phyloP scores from a whole-genome alignment of 2,329 filamentous ascomycete species.

The Xylaria sp. region DNA sequence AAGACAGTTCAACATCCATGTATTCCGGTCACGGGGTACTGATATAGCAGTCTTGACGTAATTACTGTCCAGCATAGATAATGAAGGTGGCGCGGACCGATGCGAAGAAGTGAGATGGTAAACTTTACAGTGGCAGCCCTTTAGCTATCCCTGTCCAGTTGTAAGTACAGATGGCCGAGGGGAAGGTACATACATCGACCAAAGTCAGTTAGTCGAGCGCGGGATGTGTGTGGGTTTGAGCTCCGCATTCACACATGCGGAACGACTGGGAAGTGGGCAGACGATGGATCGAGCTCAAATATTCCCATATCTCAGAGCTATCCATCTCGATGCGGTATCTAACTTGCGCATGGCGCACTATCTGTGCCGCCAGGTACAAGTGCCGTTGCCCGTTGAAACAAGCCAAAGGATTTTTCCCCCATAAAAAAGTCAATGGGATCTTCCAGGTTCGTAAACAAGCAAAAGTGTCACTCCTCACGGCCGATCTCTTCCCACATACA shows the following conservation, averaged over 20 bases:
- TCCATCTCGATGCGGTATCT: too few relatives aligned
- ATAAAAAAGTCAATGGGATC: conserved; percentile 1
- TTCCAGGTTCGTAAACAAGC: not conserved
- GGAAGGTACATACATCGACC: conserved; percentile 15
- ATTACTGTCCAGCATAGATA: not conserved
- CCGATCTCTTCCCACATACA: conserved; percentile 10
- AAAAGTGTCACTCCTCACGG: not conserved
- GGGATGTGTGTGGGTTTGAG: conserved; percentile 14
- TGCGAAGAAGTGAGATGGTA: not conserved
- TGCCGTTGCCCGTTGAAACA: conserved; percentile 1
- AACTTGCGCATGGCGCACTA: not conserved
- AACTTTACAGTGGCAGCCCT: not conserved
- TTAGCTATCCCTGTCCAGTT: not conserved
- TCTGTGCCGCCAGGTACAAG: conserved; percentile 21
- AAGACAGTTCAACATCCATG: not conserved
- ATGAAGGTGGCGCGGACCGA: not conserved
- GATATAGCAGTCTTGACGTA: not conserved
- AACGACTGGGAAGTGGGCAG: conserved; percentile 11
- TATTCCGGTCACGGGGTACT: not conserved
- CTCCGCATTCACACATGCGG: conserved; percentile 24
- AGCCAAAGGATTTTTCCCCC: not conserved
- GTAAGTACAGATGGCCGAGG: conserved; percentile 16
- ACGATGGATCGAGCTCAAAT: conserved; percentile 11
- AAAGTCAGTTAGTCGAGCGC: conserved; percentile 14
- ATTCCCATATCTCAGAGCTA: not conserved